Conservation (phyloP, 202 grass and related monocot species). For the Schoenoplectus tabernaemontani region DNA sequence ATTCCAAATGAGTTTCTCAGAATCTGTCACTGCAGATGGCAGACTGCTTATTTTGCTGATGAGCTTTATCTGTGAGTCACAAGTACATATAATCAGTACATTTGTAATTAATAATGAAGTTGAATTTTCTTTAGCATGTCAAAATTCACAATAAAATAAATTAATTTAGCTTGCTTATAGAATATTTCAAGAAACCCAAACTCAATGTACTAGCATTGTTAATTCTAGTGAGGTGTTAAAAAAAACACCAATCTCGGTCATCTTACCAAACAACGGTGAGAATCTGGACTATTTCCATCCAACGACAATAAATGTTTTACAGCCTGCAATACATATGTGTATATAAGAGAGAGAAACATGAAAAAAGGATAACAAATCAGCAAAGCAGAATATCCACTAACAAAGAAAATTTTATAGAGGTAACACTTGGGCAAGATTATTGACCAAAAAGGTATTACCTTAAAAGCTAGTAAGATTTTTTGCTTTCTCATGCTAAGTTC, state of each 20-base stretch:
- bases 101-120: not conserved
- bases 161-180: not conserved
- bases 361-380: not conserved
- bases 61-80: conserved; percentile 67
- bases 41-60: conserved; percentile 75
- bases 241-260: not conserved
- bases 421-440: not conserved
- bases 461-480: conserved; percentile 92
- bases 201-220: not conserved
- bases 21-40: conserved; percentile 56
- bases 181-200: not conserved
- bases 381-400: not conserved
- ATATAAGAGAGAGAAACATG: conserved; percentile 5
- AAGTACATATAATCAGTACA: conserved; percentile 18
- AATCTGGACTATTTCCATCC: conserved; percentile 70
- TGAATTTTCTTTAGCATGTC: not conserved
- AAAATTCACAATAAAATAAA: not conserved
- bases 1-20: conserved; percentile 85
- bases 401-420: not conserved
- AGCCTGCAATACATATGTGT: conserved; percentile 43
- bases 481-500: conserved; percentile 97
- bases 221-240: not conserved
- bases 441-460: conserved; percentile 46
- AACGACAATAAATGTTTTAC: conserved; percentile 82
- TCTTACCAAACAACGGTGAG: conserved; percentile 88